Evolutionary conservation across 2,329 filamentous ascomycete species (phyloP).

Genomic region (Fusarium praegraminearum): DNA sequence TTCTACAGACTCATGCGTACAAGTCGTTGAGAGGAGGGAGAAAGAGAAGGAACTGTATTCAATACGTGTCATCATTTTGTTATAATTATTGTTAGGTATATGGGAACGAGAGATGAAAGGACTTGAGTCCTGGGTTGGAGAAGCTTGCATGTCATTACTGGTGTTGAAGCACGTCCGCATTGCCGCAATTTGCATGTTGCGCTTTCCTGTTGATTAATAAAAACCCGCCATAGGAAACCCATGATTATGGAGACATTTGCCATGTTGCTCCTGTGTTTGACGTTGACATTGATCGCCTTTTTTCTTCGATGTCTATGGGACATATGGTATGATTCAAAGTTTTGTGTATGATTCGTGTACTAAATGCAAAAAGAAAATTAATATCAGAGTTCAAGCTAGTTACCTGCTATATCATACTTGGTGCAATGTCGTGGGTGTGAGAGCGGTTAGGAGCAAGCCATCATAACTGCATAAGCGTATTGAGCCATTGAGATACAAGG

Average conservation of each 20-base stretch:
- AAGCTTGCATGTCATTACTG: slow-evolving; percentile 42
- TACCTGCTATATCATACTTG: neutral
- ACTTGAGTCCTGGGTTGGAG: slow-evolving; percentile 14
- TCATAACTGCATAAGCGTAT: neutral
- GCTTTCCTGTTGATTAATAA: slow-evolving; percentile 36
- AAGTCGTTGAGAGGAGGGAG: slow-evolving; percentile 2
- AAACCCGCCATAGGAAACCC: slow-evolving; percentile 24
- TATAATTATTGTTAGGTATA: slow-evolving; percentile 33
- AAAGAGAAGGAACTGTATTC: slow-evolving; percentile 31
- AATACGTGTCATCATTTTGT: slow-evolving; percentile 27
- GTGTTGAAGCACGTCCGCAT: slow-evolving; percentile 41
- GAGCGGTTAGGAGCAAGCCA: slow-evolving; percentile 13
- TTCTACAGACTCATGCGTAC: slow-evolving; percentile 7
- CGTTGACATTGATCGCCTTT: neutral
- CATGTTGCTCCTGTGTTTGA: neutral
- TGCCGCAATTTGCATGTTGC: slow-evolving; percentile 35
- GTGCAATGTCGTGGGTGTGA: neutral
- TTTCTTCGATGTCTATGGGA: neutral
- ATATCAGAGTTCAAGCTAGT: neutral
- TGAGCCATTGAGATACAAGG: neutral
- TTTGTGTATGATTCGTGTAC: neutral
- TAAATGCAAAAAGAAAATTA: neutral
- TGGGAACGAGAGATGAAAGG: slow-evolving; percentile 8
- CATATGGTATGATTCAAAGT: neutral
- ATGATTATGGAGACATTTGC: slow-evolving; percentile 26